A percentile compares a stretch with the other conserved stretches of the same genome.
phyloP scores from a whole-genome alignment of 345 rosid species.

The Syzygium aromaticum region DNA sequence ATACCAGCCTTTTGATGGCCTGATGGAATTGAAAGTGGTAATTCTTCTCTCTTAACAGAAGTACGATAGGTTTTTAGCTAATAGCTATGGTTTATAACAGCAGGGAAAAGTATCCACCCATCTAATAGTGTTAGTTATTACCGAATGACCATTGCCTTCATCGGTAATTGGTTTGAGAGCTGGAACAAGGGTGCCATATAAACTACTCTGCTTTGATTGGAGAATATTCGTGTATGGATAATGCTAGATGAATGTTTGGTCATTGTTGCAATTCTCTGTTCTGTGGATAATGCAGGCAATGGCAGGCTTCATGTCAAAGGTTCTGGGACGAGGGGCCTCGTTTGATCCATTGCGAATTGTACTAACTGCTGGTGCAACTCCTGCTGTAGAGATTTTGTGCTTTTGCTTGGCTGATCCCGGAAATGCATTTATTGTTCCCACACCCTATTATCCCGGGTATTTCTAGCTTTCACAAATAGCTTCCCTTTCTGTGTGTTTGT shows the following conservation, averaged over 20 bases:
- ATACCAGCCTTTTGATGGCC: constrained; percentile 69
- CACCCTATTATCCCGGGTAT: constrained; percentile 94
- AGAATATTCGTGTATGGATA: not conserved
- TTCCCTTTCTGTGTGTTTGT: not conserved
- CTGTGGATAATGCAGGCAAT: constrained; percentile 44
- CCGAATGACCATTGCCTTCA: not conserved
- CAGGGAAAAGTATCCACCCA: not conserved
- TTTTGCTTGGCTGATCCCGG: constrained; percentile 94
- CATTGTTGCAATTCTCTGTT: not conserved
- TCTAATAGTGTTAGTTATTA: not conserved
- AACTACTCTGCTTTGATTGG: not conserved
- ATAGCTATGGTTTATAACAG: not conserved
- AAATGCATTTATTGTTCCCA: constrained; percentile 73
- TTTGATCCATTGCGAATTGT: constrained; percentile 68
- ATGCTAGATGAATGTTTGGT: not conserved
- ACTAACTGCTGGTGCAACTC: constrained; percentile 78
- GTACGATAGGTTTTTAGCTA: not conserved
- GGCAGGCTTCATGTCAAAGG: constrained; percentile 69
- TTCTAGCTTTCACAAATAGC: not conserved
- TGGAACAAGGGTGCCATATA: not conserved
- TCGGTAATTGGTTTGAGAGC: not conserved
- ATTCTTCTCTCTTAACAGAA: not conserved
- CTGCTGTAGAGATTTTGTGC: constrained; percentile 78
- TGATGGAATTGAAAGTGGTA: constrained; percentile 78
- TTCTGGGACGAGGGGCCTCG: constrained; percentile 40